Conservation (phyloP, 108 stramenopile genomes). For the Hondaea fermentalgiana region DNA sequence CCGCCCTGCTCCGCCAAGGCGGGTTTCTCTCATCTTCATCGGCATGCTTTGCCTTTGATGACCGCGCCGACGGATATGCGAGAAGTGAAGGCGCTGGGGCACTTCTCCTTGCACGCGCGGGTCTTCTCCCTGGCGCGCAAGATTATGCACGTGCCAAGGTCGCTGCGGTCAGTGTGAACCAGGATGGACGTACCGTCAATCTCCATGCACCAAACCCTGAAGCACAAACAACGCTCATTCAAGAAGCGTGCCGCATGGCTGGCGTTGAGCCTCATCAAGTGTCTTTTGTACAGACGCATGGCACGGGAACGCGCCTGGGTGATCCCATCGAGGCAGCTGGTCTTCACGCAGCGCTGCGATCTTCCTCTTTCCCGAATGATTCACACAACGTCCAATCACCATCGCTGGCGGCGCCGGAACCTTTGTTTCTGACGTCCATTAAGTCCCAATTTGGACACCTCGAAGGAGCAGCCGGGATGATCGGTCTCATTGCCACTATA, state of each 20-base stretch:
- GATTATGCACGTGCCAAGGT: not conserved
- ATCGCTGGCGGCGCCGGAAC: not conserved
- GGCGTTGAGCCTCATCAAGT: not conserved
- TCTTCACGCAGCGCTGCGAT: not conserved
- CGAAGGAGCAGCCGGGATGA: not conserved
- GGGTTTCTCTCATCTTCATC: slow-evolving; percentile 14
- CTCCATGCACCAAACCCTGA: slow-evolving; percentile 7
- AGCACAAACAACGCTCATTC: not conserved
- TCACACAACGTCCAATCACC: not conserved
- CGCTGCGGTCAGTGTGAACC: not conserved
- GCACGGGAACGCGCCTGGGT: slow-evolving; percentile 22
- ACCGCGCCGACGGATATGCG: slow-evolving; percentile 24
- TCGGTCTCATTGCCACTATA: not conserved
- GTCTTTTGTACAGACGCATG: slow-evolving; percentile 3
- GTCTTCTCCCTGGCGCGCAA: not conserved
- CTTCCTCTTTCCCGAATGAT: no score
- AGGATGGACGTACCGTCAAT: slow-evolving; percentile 9
- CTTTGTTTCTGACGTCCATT: not conserved
- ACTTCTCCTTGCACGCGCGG: not conserved
- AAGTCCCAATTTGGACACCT: slow-evolving; percentile 9
- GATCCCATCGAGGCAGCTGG: slow-evolving; percentile 18
- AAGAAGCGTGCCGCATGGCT: not conserved
- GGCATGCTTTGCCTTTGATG: slow-evolving; percentile 3
- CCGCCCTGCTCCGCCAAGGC: not conserved
- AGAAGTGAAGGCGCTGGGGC: slow-evolving; percentile 15